Evolutionary conservation across 257 asterid genomes (phyloP), one percentile per base, ranked within the genome.

Genomic region (Ajuga chamaepitys): DNA sequence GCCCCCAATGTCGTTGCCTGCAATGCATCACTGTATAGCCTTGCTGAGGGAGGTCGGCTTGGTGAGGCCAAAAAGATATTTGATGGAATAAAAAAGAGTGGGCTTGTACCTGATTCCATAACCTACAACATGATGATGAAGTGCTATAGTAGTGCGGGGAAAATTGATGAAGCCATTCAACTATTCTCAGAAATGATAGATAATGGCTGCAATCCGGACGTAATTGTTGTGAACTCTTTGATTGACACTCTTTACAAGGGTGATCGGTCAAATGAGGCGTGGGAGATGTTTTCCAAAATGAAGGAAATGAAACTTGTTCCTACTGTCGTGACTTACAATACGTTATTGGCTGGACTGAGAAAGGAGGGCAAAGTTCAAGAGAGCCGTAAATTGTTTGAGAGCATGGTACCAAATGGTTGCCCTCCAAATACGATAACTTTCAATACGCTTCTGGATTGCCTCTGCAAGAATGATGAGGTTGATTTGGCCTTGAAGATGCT

Each of bases 71-170:
- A 82, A 70, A 74, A 72, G n/a, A 75, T 87, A 16, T 88, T 89
- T 62, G 74, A 87, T 60, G 97, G 86, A 55, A 79, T 93, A 70
- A 84, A 72, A 72, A 79, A 71, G 73, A 82, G 86, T 50, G 98
- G 95, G 60, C 88, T 85, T 57, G 75, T 78, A 22, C 94, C 98
- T n/a, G 95, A 93, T 86, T 89, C 96, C 16, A 84, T 89, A 30
- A 73, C 97, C 57, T 93, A 89, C 76, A 89, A 87, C 80, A 84
- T 93, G 95, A 89, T 92, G 95, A 87, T 92, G 85, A 93, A 84
- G 83, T 93, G 97, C 75, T 87, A 89, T 51, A 84, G 86, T 44
- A 77, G 57, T 54, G 80, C 91, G 3, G 95, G 88, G 60, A 85
- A 89, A 84, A 74, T 86, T 48, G 97, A 93, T 57, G 86, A 85